These are phyloP conservation scores for Chrysanthemum lavandulifolium DNA, from an alignment of 129 eudicot species.

Conservation along the genomic window DNA sequence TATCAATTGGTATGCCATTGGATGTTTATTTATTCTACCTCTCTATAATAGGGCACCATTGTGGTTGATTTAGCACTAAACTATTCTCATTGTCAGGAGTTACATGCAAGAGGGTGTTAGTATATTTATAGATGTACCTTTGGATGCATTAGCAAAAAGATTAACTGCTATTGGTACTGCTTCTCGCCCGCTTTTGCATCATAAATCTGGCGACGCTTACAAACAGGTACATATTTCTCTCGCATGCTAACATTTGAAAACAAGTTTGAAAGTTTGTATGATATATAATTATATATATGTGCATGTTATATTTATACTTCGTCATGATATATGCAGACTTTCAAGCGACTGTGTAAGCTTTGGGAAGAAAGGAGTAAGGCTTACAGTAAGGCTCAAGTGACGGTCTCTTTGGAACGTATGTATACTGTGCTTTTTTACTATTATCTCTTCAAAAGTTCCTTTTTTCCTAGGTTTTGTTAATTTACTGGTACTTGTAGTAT, in stretches of 20 bases:
- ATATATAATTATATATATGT: not conserved
- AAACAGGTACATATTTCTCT: conserved; percentile 41
- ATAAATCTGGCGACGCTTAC: conserved; percentile 79
- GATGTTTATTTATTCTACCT: not conserved
- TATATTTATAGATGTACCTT: conserved; percentile 88
- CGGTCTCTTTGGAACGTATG: conserved; percentile 85
- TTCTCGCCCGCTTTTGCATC: conserved; percentile 90
- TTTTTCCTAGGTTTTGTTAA: not conserved
- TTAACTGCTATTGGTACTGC: conserved; percentile 73
- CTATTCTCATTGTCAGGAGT: conserved; percentile 45
- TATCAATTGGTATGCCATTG: conserved; percentile 65
- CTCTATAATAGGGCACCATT: not conserved
- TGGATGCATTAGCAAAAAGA: conserved; percentile 88
- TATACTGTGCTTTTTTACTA: not conserved
- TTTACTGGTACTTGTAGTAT: too few relatives aligned
- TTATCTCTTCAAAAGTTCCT: not conserved
- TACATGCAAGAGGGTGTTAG: conserved; percentile 83
- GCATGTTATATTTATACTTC: conserved; percentile 6
- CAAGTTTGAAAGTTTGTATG: not conserved
- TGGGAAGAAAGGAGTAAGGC: conserved; percentile 78
- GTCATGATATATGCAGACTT: conserved; percentile 45
- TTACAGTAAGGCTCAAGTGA: conserved; percentile 66
- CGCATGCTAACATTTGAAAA: conserved; percentile 7
- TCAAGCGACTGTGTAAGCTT: conserved; percentile 53
- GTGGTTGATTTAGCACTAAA: conserved; percentile 15